Conservation (phyloP, 768 basidiomycete species). For the Podaxis pistillaris region DNA sequence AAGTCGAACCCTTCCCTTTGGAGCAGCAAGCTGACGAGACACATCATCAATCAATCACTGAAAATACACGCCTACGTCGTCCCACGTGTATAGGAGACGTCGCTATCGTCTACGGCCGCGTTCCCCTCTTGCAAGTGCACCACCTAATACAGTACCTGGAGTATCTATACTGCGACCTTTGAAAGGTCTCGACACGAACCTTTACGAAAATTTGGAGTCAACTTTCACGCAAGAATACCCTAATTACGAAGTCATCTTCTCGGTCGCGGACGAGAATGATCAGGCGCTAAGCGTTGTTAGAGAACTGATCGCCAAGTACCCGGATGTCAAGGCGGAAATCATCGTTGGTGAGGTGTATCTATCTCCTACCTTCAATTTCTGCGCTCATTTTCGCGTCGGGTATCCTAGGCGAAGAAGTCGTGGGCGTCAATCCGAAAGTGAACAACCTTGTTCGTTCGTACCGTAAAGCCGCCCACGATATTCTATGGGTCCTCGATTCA, state of each 20-base stretch:
- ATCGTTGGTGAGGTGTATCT: conserved; percentile 61
- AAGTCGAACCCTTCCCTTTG: conserved; percentile 28
- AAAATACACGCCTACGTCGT: background rate
- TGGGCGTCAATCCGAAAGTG: conserved; percentile 96
- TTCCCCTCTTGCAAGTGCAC: conserved; percentile 55
- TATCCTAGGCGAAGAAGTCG: conserved; percentile 67
- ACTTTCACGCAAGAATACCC: conserved; percentile 91
- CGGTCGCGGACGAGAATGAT: conserved; percentile 85
- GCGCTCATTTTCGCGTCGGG: conserved; percentile 5
- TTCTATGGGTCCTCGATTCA: conserved; percentile 97
- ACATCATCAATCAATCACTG: background rate
- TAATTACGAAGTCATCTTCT: conserved; percentile 88
- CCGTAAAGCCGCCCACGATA: conserved; percentile 76
- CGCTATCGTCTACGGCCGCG: conserved; percentile 70
- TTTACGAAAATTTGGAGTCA: conserved; percentile 95
- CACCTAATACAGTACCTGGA: conserved; percentile 59
- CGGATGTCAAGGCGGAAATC: conserved; percentile 66
- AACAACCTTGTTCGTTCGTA: conserved; percentile 93
- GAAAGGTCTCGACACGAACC: conserved; percentile 92
- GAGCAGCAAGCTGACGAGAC: background rate
- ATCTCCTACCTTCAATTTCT: background rate
- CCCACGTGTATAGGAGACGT: conserved; percentile 50
- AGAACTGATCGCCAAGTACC: conserved; percentile 77
- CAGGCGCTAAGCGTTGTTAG: conserved; percentile 83
- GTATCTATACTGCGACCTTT: conserved; percentile 94